phyloP scores from a whole-genome alignment of 2,329 filamentous ascomycete genomes.

The Colletotrichum cuscutae region DNA sequence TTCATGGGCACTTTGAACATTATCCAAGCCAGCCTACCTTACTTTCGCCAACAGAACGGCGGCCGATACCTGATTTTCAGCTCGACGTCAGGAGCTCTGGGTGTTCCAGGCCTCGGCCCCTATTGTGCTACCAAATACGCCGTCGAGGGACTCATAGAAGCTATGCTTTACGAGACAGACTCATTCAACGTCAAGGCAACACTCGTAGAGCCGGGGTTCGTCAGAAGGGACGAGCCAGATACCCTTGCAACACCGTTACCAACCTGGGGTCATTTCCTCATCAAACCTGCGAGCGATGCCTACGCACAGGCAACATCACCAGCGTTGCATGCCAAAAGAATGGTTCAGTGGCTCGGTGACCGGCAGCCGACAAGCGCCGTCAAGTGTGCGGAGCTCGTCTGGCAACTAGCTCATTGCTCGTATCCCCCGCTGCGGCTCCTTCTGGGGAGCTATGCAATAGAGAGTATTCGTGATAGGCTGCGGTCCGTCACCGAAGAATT shows the following conservation, averaged over 20 bases:
- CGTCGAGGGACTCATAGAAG: slow-evolving; percentile 93
- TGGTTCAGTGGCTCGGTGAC: slow-evolving; percentile 95
- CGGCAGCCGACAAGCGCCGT: slow-evolving; percentile 92
- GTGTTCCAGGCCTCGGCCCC: slow-evolving; percentile 90
- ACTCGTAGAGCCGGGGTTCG: slow-evolving; percentile 89
- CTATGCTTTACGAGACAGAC: slow-evolving; percentile 96
- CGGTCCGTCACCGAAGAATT: slow-evolving; percentile 94
- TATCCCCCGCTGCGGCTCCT: slow-evolving; percentile 88
- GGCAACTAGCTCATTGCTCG: slow-evolving; percentile 94
- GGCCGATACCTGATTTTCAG: slow-evolving; percentile 96
- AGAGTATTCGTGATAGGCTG: slow-evolving; percentile 91
- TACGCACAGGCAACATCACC: slow-evolving; percentile 84
- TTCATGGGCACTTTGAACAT: slow-evolving; percentile 97
- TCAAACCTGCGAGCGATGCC: slow-evolving; percentile 85
- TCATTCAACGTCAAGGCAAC: slow-evolving; percentile 92
- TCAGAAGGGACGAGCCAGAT: slow-evolving; percentile 84
- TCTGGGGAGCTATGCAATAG: slow-evolving; percentile 93
- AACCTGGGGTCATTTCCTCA: slow-evolving; percentile 90
- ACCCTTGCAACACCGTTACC: slow-evolving; percentile 68
- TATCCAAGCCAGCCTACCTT: slow-evolving; percentile 86
- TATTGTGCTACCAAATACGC: slow-evolving; percentile 99
- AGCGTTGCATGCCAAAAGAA: slow-evolving; percentile 86
- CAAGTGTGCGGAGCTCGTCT: slow-evolving; percentile 92
- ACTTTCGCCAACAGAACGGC: slow-evolving; percentile 79
- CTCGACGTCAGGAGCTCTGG: slow-evolving; percentile 90